phyloP scores from a whole-genome alignment of 2,329 filamentous ascomycete genomes.

The Coleophoma crateriformis region DNA sequence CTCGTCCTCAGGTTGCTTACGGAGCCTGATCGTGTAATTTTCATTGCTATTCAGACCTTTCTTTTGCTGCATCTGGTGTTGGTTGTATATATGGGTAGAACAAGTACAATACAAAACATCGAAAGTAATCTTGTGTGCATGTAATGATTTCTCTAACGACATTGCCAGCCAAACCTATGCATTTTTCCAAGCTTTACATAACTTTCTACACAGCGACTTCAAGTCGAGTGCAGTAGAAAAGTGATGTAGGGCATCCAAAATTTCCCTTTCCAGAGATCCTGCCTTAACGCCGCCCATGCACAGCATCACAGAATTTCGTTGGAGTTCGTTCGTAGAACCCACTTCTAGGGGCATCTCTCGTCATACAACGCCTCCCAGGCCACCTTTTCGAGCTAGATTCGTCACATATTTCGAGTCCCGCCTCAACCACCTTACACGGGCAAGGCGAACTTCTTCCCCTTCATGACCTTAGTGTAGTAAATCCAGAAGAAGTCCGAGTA shows the following conservation, averaged over 20 bases:
- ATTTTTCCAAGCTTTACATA: neutral
- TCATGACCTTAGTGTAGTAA: slow-evolving; percentile 94
- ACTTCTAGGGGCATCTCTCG: neutral
- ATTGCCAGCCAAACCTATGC: slow-evolving; percentile 6
- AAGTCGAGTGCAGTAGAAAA: too few relatives aligned
- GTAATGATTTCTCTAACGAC: neutral
- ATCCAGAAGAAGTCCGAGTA: slow-evolving; percentile 99
- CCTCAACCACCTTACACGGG: slow-evolving; percentile 53
- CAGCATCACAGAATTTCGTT: slow-evolving; percentile 2
- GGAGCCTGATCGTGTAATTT: slow-evolving; percentile 23
- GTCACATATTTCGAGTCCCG: too few relatives aligned
- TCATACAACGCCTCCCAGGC: neutral
- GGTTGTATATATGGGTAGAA: slow-evolving; percentile 28
- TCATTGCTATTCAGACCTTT: slow-evolving; percentile 10
- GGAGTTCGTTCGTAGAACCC: too few relatives aligned
- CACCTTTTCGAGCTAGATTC: neutral
- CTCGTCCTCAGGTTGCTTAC: slow-evolving; percentile 25
- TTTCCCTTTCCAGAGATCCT: slow-evolving; percentile 2
- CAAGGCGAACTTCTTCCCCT: slow-evolving; percentile 83
- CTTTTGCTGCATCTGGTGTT: slow-evolving; percentile 20
- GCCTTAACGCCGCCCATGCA: slow-evolving; percentile 22
- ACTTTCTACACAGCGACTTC: too few relatives aligned
- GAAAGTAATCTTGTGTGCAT: slow-evolving; percentile 7
- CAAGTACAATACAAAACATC: slow-evolving; percentile 21
- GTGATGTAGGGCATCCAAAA: too few relatives aligned